phyloP scores from a whole-genome alignment of 768 basidiomycete species.

The Cantharellus cinnabarinus region DNA sequence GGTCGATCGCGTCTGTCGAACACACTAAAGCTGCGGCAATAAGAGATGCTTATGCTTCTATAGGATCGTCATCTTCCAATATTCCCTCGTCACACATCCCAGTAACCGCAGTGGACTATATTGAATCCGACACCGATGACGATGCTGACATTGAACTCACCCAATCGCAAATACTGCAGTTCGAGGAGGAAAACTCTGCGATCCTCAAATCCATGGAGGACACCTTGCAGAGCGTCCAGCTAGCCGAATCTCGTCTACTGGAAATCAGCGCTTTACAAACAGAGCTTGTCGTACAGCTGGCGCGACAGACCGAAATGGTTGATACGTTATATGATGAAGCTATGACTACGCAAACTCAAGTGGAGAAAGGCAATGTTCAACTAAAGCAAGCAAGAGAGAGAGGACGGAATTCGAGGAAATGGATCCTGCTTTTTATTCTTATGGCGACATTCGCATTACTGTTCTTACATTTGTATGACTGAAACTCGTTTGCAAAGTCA shows the following conservation, averaged over 20 bases:
- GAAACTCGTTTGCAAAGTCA: no score
- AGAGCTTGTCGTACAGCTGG: conserved; percentile 74
- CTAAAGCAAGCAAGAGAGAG: conserved; percentile 75
- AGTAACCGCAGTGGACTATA: conserved; percentile 23
- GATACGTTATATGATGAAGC: conserved; percentile 92
- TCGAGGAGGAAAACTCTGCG: conserved; percentile 78
- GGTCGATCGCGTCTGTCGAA: conserved; percentile 35
- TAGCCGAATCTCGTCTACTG: conserved; percentile 75
- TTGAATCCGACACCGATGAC: conserved; percentile 25
- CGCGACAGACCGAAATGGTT: conserved; percentile 75
- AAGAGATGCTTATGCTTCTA: conserved; percentile 9
- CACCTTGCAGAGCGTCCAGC: conserved; percentile 72
- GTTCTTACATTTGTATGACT: conserved; percentile 72
- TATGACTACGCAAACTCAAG: conserved; percentile 61
- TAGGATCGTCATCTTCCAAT: conserved; percentile 7
- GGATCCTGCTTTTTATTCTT: conserved; percentile 77
- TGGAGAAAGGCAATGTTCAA: conserved; percentile 80
- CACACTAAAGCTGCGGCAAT: conserved; percentile 7
- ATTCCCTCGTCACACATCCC: conserved; percentile 16
- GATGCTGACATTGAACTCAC: conserved; percentile 70
- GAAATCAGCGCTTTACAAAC: conserved; percentile 89
- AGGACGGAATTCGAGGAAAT: conserved; percentile 71
- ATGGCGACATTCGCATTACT: conserved; percentile 80
- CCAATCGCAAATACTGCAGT: conserved; percentile 74
- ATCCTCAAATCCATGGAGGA: conserved; percentile 71